Percentiles rank a stretch among this genome's conserved stretches.
phyloP scores from a whole-genome alignment of 768 basidiomycete genomes.

The Lactarius tabidus region DNA sequence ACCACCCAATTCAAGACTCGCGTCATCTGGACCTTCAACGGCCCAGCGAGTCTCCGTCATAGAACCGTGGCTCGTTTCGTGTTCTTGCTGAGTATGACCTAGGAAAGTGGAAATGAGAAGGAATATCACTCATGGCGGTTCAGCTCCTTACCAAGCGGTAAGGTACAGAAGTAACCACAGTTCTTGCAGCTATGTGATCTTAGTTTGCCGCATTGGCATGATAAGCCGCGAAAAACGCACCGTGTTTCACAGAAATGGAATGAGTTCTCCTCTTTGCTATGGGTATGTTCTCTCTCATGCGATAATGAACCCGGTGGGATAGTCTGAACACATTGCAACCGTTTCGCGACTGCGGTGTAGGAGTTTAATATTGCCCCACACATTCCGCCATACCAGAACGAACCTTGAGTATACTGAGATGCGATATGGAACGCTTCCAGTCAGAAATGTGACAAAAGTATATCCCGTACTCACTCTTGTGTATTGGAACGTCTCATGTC shows the following conservation, averaged over 20 bases:
- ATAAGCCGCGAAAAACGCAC: constrained; percentile 29
- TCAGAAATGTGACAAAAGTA: neutral
- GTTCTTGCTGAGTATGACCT: constrained; percentile 59
- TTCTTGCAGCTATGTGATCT: constrained; percentile 42
- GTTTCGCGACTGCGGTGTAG: constrained; percentile 41
- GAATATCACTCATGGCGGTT: neutral
- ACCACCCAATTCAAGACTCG: constrained; percentile 50
- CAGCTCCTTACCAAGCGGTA: constrained; percentile 44
- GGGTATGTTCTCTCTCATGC: constrained; percentile 48
- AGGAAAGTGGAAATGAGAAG: neutral
- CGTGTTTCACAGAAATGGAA: constrained; percentile 54
- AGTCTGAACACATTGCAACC: constrained; percentile 44
- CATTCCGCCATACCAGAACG: neutral
- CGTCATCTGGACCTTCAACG: constrained; percentile 50
- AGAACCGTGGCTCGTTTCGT: constrained; percentile 60
- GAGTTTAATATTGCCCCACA: neutral
- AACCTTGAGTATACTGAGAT: constrained; percentile 52
- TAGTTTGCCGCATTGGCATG: neutral
- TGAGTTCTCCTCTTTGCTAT: constrained; percentile 40
- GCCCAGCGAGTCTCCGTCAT: constrained; percentile 59
- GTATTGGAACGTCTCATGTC: constrained; percentile 58
- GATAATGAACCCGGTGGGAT: constrained; percentile 41
- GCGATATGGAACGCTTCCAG: neutral
- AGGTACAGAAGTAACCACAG: constrained; percentile 56
- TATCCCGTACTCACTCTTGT: constrained; percentile 47